phyloP scores from a whole-genome alignment of 306 rosid species.

The Lathyrus oleraceus region DNA sequence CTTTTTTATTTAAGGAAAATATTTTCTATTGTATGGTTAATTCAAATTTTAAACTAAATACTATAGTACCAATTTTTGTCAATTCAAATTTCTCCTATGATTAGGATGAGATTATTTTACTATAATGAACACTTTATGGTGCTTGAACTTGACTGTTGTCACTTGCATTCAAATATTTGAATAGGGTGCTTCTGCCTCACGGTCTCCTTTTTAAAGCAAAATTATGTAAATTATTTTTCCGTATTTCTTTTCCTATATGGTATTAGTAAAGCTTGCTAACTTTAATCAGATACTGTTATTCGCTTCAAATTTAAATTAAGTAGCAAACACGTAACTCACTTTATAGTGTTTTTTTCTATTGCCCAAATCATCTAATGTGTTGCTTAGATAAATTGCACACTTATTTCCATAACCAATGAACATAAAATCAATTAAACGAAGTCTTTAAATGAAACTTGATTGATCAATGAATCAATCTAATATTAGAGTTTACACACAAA shows the following conservation, averaged over 20 bases:
- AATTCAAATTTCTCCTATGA: too few relatives aligned
- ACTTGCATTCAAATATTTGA: neutral
- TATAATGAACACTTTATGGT: neutral
- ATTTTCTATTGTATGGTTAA: neutral
- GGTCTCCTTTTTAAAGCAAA: neutral
- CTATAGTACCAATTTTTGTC: too few relatives aligned
- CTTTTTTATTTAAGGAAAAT: neutral
- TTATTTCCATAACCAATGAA: too few relatives aligned
- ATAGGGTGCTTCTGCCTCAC: neutral
- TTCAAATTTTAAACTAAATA: too few relatives aligned
- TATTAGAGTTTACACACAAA: too few relatives aligned
- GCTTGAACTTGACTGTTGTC: slow-evolving; percentile 1
- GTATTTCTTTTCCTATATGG: too few relatives aligned
- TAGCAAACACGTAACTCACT: slow-evolving; percentile 33
- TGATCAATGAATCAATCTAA: too few relatives aligned
- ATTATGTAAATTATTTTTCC: neutral
- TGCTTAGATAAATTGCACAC: too few relatives aligned
- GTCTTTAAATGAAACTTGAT: too few relatives aligned
- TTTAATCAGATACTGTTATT: too few relatives aligned
- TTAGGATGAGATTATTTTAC: neutral
- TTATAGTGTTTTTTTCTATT: slow-evolving; percentile 20
- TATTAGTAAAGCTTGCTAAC: too few relatives aligned
- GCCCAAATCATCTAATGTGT: neutral
- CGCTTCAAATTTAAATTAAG: neutral
- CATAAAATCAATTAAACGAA: too few relatives aligned